These are phyloP conservation scores for Picochlorum sp. DNA, from an alignment of 139 green algal genomes.

Conservation along the genomic window DNA sequence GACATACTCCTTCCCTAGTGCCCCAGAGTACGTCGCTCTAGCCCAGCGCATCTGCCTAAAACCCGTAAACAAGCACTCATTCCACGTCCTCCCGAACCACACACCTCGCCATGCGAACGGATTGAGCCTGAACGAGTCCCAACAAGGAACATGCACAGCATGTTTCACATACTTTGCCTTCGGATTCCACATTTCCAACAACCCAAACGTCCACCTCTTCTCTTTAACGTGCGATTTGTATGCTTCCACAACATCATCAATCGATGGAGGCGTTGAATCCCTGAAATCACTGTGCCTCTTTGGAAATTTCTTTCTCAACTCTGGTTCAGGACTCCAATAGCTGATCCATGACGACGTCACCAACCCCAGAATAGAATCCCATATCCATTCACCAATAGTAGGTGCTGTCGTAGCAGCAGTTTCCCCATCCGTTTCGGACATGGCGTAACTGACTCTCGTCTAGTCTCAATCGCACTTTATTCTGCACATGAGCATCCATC, in stretches of 20 bases:
- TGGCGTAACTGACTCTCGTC: too few species aligned
- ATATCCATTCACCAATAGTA: too few species aligned
- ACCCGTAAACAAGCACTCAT: slow-evolving; percentile 36
- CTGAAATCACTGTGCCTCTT: slow-evolving; percentile 24
- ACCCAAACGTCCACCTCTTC: slow-evolving; percentile 27
- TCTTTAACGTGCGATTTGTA: slow-evolving; percentile 16
- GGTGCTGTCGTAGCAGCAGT: too few species aligned
- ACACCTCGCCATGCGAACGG: slow-evolving; percentile 25
- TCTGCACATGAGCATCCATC: too few species aligned
- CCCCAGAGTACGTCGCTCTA: slow-evolving; percentile 17
- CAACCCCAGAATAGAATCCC: too few species aligned
- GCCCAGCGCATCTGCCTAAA: slow-evolving; percentile 32
- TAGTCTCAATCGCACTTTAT: too few species aligned
- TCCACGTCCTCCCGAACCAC: slow-evolving; percentile 11
- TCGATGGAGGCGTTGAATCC: slow-evolving; percentile 6
- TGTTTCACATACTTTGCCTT: slow-evolving; percentile 8
- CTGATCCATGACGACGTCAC: neutral
- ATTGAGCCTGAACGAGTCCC: slow-evolving; percentile 29
- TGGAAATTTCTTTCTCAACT: slow-evolving; percentile 13
- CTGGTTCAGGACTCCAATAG: slow-evolving; percentile 11
- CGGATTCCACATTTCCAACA: slow-evolving; percentile 34
- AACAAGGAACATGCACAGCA: slow-evolving; percentile 32
- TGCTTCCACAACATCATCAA: neutral
- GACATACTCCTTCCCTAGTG: slow-evolving; percentile 26
- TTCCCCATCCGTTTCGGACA: too few species aligned